Evolutionary conservation across 2,329 filamentous ascomycete genomes (phyloP).

Genomic region (Colletotrichum sp.): DNA sequence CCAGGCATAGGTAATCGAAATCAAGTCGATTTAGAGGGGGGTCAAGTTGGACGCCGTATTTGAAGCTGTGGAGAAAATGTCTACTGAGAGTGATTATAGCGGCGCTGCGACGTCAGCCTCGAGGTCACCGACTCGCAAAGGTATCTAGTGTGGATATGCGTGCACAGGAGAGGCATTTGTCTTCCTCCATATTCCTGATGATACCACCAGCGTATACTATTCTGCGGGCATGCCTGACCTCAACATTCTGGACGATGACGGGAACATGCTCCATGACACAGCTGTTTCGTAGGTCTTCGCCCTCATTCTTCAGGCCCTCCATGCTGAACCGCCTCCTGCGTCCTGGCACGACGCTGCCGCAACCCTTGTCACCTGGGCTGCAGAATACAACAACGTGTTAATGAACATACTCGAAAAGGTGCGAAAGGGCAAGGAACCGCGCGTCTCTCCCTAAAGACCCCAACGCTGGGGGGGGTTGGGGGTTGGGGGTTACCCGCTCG

Average conservation of each 20-base stretch:
- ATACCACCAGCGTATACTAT: too few relatives aligned
- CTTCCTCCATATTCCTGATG: too few relatives aligned
- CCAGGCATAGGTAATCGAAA: too few relatives aligned
- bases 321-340: slow-evolving; percentile 26
- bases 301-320: slow-evolving; percentile 38
- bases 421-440: slow-evolving; percentile 20
- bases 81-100: too few relatives aligned
- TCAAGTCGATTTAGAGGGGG: too few relatives aligned
- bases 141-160: too few relatives aligned
- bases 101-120: too few relatives aligned
- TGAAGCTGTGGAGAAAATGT: too few relatives aligned
- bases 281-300: slow-evolving; percentile 42
- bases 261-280: slow-evolving; percentile 37
- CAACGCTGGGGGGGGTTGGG: slow-evolving; percentile 27
- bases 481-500: slow-evolving; percentile 27
- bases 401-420: slow-evolving; percentile 26
- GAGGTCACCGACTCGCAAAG: too few relatives aligned
- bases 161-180: too few relatives aligned
- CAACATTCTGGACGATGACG: slow-evolving; percentile 34
- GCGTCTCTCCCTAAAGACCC: slow-evolving; percentile 27
- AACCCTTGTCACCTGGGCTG: slow-evolving; percentile 24
- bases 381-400: slow-evolving; percentile 33
- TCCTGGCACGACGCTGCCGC: slow-evolving; percentile 34
- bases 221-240: neutral
- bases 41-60: too few relatives aligned